Percentiles rank a stretch among this genome's conserved stretches.
Evolutionary conservation across 1,139 yeast species (phyloP).

Genomic region (Debaryomyces coudertii): DNA sequence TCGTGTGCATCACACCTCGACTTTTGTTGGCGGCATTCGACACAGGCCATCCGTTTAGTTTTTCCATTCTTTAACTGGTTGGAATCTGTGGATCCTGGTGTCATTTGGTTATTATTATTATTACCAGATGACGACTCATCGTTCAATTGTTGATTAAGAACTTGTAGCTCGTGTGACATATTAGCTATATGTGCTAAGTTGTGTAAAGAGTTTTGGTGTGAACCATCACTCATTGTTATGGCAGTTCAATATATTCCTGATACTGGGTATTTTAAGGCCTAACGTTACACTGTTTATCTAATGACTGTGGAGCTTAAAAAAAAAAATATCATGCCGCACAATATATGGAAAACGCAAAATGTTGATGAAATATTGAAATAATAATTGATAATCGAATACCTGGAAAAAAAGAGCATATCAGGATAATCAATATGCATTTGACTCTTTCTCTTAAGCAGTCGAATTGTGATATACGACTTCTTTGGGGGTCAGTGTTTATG

Average conservation of each 20-base stretch:
- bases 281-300: not conserved
- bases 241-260: not conserved
- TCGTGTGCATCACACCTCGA: conserved; percentile 85
- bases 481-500: conserved; percentile 72
- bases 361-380: not conserved
- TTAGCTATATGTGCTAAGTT: conserved; percentile 50
- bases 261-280: not conserved
- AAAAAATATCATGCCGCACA: conserved; percentile 6
- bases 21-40: conserved; percentile 95
- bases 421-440: conserved; percentile 26
- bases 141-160: conserved; percentile 32
- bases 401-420: not conserved
- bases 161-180: conserved; percentile 46
- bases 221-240: conserved; percentile 18
- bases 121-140: conserved; percentile 11
- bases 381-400: not conserved
- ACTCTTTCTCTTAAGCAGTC: conserved; percentile 29
- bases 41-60: conserved; percentile 79
- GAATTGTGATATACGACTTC: conserved; percentile 58
- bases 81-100: not conserved
- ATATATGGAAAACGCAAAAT: not conserved
- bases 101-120: conserved; percentile 3
- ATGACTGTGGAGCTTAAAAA: conserved; percentile 2
- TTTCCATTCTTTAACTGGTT: conserved; percentile 24
- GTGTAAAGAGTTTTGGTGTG: conserved; percentile 34